Conservation (phyloP, 371 early-diverging fungal species). For the Cokeromyces recurvatus region DNA sequence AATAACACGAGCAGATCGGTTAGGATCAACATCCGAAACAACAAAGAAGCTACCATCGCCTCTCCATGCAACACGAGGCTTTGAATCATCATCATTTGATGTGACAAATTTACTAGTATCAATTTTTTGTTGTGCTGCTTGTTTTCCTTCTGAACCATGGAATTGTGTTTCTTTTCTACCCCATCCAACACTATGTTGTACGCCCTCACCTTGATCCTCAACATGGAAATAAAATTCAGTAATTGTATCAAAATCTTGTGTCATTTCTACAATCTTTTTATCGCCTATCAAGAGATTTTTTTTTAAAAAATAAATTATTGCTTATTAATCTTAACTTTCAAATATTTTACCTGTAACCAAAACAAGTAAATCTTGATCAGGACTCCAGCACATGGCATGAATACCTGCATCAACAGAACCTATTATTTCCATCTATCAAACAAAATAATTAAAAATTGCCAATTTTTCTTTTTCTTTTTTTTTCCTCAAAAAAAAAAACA, state of each 20-base stretch:
- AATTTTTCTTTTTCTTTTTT: not conserved
- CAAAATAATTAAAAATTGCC: not conserved
- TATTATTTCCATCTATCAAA: slow-evolving; percentile 54
- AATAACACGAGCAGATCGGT: slow-evolving; percentile 58
- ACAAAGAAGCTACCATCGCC: slow-evolving; percentile 86
- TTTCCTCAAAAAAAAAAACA: not conserved
- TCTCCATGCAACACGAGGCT: slow-evolving; percentile 84
- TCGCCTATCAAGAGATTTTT: slow-evolving; percentile 39
- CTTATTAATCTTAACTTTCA: not conserved
- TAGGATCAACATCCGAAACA: slow-evolving; percentile 63
- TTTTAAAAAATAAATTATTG: not conserved
- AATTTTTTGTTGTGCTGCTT: slow-evolving; percentile 58
- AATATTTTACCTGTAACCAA: slow-evolving; percentile 70
- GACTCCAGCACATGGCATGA: slow-evolving; percentile 81
- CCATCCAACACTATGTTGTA: slow-evolving; percentile 90
- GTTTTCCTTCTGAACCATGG: slow-evolving; percentile 89
- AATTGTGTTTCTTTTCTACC: slow-evolving; percentile 97
- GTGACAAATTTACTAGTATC: slow-evolving; percentile 46
- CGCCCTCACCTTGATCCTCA: slow-evolving; percentile 66
- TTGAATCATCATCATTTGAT: slow-evolving; percentile 73
- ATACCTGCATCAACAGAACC: slow-evolving; percentile 83
- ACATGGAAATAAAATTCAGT: slow-evolving; percentile 71
- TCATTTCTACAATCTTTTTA: slow-evolving; percentile 84
- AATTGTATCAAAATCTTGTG: slow-evolving; percentile 87
- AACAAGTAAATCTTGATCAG: slow-evolving; percentile 85